Evolutionary conservation across 139 green algal genomes (phyloP).

Genomic region (Chlamydomonas asymmetrica): DNA sequence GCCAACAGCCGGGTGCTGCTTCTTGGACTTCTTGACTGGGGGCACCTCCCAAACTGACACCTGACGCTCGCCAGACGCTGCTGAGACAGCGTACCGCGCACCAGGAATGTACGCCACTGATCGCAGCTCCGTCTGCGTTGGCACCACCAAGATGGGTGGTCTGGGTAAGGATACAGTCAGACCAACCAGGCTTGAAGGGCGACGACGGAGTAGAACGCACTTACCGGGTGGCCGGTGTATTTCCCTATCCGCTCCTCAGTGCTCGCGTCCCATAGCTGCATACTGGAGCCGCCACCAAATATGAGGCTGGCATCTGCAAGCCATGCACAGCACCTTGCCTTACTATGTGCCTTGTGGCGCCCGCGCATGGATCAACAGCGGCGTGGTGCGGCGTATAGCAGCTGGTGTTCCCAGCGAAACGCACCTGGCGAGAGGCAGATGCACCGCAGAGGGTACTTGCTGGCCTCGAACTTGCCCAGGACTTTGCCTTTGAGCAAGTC

Average conservation of each 20-base stretch:
- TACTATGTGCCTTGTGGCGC: no score
- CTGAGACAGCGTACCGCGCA: constrained; percentile 53
- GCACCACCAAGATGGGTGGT: neutral
- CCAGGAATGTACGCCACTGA: constrained; percentile 49
- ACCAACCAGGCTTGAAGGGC: no score
- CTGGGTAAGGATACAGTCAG: neutral
- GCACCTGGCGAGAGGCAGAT: constrained; percentile 50
- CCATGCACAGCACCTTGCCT: neutral
- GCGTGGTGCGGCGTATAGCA: neutral
- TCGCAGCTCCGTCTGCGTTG: constrained; percentile 41
- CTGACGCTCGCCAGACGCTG: constrained; percentile 52
- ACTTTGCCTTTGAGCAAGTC: constrained; percentile 19
- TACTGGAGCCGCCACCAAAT: constrained; percentile 47
- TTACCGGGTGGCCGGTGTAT: constrained; percentile 69
- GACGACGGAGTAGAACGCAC: neutral
- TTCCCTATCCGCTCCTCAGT: constrained; percentile 49
- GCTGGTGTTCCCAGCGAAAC: neutral
- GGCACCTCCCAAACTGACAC: constrained; percentile 63
- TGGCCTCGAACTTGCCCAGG: constrained; percentile 41
- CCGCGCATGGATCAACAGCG: neutral
- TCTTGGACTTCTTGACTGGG: constrained; percentile 36
- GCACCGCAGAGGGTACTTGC: constrained; percentile 53
- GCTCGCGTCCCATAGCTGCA: constrained; percentile 62
- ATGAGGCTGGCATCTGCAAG: constrained; percentile 50
- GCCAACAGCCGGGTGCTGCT: constrained; percentile 37